These are phyloP conservation scores for Dryadomyces sulphureus DNA, from an alignment of 2,329 filamentous ascomycete genomes.

Conservation along the genomic window DNA sequence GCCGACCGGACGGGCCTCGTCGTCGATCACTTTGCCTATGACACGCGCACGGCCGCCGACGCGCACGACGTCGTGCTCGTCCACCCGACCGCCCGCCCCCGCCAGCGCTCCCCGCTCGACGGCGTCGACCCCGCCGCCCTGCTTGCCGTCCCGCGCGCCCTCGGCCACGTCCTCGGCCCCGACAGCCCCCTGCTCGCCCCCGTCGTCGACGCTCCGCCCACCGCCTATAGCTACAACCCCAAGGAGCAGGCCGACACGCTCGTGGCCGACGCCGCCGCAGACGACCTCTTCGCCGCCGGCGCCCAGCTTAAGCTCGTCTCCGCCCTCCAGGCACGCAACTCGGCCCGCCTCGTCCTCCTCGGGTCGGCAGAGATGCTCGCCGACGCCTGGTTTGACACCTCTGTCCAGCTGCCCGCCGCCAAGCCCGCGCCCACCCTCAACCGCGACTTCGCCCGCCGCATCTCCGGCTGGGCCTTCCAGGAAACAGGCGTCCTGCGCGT, in stretches of 20 bases:
- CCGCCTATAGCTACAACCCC: constrained; percentile 86
- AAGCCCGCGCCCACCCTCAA: constrained; percentile 52
- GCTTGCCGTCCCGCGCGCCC: constrained; percentile 67
- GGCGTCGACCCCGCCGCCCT: constrained; percentile 32
- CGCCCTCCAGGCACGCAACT: constrained; percentile 81
- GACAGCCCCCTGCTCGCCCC: constrained; percentile 64
- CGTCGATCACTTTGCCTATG: constrained; percentile 94
- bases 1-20: constrained; percentile 71
- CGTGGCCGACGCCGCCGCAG: constrained; percentile 34
- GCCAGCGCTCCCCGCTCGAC: constrained; percentile 64
- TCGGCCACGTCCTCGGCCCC: constrained; percentile 64
- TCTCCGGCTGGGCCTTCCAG: constrained; percentile 94
- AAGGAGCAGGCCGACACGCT: constrained; percentile 57
- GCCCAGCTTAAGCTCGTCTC: constrained; percentile 75
- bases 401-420: constrained; percentile 47
- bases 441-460: constrained; percentile 66
- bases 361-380: constrained; percentile 78
- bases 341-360: constrained; percentile 72
- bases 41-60: constrained; percentile 59
- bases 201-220: constrained; percentile 66
- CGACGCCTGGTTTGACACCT: constrained; percentile 76
- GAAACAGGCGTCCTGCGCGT: constrained; percentile 82
- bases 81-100: constrained; percentile 52
- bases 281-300: constrained; percentile 64
- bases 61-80: constrained; percentile 81